These are phyloP conservation scores for Luffa acutangula DNA, from an alignment of 306 rosid species.

Conservation along the genomic window DNA sequence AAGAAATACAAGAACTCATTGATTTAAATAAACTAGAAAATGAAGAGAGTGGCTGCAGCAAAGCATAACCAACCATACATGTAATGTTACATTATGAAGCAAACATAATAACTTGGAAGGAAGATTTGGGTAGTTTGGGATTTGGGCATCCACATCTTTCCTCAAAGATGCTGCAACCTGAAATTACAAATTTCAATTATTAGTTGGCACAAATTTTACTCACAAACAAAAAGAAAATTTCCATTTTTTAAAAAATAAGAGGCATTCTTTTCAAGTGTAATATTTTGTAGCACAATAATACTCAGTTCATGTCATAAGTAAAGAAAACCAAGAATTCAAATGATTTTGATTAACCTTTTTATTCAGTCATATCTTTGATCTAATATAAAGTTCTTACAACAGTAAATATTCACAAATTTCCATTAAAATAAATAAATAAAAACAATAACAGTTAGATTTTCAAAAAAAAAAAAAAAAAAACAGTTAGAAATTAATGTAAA, in stretches of 20 bases:
- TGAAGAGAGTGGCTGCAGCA: background rate
- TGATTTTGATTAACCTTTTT: background rate
- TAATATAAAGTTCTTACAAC: background rate
- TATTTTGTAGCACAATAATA: background rate
- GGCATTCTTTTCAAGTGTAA: background rate
- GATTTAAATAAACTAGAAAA: background rate
- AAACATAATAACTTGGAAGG: slow-evolving; percentile 68
- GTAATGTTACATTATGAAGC: slow-evolving; percentile 80
- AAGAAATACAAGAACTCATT: background rate
- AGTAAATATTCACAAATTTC: background rate
- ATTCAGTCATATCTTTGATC: background rate
- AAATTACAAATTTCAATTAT: slow-evolving; percentile 1
- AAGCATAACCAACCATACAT: slow-evolving; percentile 31
- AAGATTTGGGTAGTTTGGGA: slow-evolving; percentile 81
- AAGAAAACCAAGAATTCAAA: background rate
- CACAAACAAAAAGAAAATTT: too few species aligned
- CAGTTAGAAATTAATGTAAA: background rate
- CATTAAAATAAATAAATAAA: background rate
- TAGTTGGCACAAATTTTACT: background rate
- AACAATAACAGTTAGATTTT: background rate
- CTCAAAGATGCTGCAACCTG: slow-evolving; percentile 93
- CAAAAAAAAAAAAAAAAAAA: background rate
- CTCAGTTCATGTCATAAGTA: background rate
- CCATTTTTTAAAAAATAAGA: background rate
- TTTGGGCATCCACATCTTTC: slow-evolving; percentile 66